Percentiles rank a stretch among this genome's conserved stretches.
Evolutionary conservation across 2,329 filamentous ascomycete species (phyloP).

Genomic region (Aureobasidium sp.): DNA sequence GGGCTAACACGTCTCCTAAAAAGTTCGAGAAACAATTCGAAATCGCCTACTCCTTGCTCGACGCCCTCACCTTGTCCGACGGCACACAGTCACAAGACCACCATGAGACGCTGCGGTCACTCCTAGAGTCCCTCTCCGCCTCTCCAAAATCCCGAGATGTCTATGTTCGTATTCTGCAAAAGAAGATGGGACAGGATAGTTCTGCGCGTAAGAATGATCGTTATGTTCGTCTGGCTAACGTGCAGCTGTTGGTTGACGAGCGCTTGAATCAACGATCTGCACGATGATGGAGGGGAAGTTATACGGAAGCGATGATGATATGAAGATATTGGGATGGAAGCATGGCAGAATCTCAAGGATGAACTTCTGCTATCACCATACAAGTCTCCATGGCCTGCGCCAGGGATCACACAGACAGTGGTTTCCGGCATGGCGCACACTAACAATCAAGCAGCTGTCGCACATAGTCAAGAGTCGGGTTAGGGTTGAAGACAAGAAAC

Average conservation of each 20-base stretch:
- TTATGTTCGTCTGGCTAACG: not conserved
- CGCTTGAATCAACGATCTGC: not conserved
- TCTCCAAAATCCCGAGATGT: slow-evolving; percentile 19
- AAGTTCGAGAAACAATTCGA: slow-evolving; percentile 21
- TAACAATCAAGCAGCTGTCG: too few relatives aligned
- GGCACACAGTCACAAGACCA: slow-evolving; percentile 11
- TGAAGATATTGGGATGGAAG: too few relatives aligned
- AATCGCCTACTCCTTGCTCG: slow-evolving; percentile 19
- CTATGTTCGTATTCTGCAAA: slow-evolving; percentile 19
- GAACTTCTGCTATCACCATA: too few relatives aligned
- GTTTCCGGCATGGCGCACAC: too few relatives aligned
- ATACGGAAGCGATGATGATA: too few relatives aligned
- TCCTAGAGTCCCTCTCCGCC: slow-evolving; percentile 17
- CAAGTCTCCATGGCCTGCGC: too few relatives aligned
- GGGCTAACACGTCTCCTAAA: not conserved
- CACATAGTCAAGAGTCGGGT: too few relatives aligned
- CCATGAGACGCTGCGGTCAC: slow-evolving; percentile 18
- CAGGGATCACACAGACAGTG: too few relatives aligned
- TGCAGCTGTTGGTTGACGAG: not conserved
- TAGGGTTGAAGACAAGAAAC: too few relatives aligned
- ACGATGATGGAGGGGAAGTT: not conserved
- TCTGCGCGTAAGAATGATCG: not conserved
- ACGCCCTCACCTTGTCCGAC: slow-evolving; percentile 16
- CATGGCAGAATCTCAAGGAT: too few relatives aligned
- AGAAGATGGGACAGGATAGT: slow-evolving; percentile 16